A percentile compares a stretch with the other conserved stretches of the same genome.
Conservation (phyloP, 805 yeast genomes). For the Yarrowia alimentaria region DNA sequence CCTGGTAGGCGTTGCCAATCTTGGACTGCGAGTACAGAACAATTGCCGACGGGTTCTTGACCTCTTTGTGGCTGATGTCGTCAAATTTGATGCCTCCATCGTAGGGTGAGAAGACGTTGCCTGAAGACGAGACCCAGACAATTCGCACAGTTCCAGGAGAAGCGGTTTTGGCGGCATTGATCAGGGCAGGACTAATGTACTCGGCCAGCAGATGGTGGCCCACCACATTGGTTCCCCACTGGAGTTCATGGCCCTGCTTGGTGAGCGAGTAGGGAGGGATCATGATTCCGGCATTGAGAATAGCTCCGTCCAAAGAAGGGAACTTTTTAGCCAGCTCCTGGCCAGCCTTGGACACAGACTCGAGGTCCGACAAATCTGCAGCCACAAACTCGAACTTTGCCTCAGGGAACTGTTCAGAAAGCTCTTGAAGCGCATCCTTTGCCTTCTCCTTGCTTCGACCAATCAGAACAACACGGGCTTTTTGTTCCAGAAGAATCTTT, state of each 20-base stretch:
- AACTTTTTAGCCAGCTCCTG: background rate
- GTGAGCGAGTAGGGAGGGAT: slow-evolving; percentile 42
- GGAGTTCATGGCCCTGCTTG: slow-evolving; percentile 48
- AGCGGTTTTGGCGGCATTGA: slow-evolving; percentile 38
- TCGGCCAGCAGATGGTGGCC: slow-evolving; percentile 48
- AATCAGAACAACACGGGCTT: background rate
- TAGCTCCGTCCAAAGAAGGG: slow-evolving; percentile 12
- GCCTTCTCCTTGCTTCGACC: background rate
- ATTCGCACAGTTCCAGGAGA: slow-evolving; percentile 42
- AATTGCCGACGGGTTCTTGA: slow-evolving; percentile 13
- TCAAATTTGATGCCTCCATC: slow-evolving; percentile 41
- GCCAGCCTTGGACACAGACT: background rate
- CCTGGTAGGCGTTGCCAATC: slow-evolving; percentile 44
- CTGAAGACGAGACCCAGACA: slow-evolving; percentile 48
- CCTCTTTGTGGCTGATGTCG: slow-evolving; percentile 38
- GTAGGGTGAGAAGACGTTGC: slow-evolving; percentile 38
- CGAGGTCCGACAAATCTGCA: background rate
- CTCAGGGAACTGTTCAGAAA: background rate
- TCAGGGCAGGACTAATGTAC: slow-evolving; percentile 42
- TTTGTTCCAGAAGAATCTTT: background rate
- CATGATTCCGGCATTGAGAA: slow-evolving; percentile 51
- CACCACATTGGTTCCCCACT: slow-evolving; percentile 49
- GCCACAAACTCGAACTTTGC: background rate
- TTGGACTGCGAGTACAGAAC: slow-evolving; percentile 47
- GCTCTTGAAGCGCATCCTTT: background rate